A percentile compares a stretch with the other conserved stretches of the same genome.
phyloP scores from a whole-genome alignment of 805 yeast species.

The Candida coleopterorum region DNA sequence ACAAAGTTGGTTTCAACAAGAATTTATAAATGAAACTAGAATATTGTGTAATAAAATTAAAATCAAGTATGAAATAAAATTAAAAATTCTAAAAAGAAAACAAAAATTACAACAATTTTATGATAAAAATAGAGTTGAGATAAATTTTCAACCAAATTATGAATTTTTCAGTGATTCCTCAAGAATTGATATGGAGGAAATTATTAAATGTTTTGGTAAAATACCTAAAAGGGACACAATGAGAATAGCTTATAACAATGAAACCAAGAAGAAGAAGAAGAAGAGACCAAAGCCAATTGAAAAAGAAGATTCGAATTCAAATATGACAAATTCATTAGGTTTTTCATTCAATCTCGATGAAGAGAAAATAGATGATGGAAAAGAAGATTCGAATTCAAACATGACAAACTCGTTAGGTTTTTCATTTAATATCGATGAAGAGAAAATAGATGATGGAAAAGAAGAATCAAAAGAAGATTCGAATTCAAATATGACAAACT shows the following conservation, averaged over 20 bases:
- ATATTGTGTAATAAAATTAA: background rate
- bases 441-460: background rate
- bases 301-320: background rate
- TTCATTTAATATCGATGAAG: background rate
- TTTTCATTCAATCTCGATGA: too few relatives aligned
- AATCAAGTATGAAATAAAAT: constrained; percentile 1
- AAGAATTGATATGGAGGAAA: constrained; percentile 10
- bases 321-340: too few relatives aligned
- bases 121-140: constrained; percentile 10
- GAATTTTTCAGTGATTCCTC: constrained; percentile 12
- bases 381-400: too few relatives aligned
- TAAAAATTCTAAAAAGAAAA: constrained; percentile 2
- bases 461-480: background rate
- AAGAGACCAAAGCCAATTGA: background rate
- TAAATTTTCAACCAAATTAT: constrained; percentile 13
- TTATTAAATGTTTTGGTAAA: constrained; percentile 20
- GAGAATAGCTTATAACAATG: background rate
- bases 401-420: too few relatives aligned
- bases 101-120: constrained; percentile 1
- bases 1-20: constrained; percentile 14
- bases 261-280: background rate
- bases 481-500: too few relatives aligned
- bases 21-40: constrained; percentile 6
- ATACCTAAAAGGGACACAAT: constrained; percentile 8
- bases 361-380: too few relatives aligned